These are phyloP conservation scores for Umbilicaria muhlenbergii DNA, from an alignment of 495 filamentous ascomycete genomes.

Conservation along the genomic window DNA sequence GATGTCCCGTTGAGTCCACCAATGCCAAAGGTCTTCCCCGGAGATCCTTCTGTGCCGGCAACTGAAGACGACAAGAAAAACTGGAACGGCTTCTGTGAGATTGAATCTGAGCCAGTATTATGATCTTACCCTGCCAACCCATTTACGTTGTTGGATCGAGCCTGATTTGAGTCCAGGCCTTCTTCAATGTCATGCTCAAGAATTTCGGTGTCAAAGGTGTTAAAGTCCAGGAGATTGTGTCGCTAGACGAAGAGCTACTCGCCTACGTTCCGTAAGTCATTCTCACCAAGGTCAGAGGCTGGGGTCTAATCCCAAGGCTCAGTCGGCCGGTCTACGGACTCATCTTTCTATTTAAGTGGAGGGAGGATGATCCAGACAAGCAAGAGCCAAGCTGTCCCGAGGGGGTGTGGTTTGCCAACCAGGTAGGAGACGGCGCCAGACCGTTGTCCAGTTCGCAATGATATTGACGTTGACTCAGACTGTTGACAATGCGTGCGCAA, in stretches of 20 bases:
- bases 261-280: slow-evolving; percentile 42
- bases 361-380: slow-evolving; percentile 40
- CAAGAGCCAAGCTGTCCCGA: slow-evolving; percentile 45
- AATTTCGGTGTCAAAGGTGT: slow-evolving; percentile 61
- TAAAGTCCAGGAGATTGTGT: slow-evolving; percentile 65
- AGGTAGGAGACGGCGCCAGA: slow-evolving; percentile 31
- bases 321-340: slow-evolving; percentile 65
- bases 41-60: slow-evolving; percentile 22
- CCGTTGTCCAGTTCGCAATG: background rate
- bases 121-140: background rate
- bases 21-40: slow-evolving; percentile 5
- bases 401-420: slow-evolving; percentile 87
- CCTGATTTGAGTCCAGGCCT: slow-evolving; percentile 31
- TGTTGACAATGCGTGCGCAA: slow-evolving; percentile 69
- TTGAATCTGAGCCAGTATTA: slow-evolving; percentile 77
- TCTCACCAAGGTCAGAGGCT: background rate
- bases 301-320: background rate
- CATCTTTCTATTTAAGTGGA: slow-evolving; percentile 68
- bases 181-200: slow-evolving; percentile 72
- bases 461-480: slow-evolving; percentile 32
- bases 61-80: slow-evolving; percentile 25
- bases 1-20: background rate
- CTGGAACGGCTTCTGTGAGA: slow-evolving; percentile 73
- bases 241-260: slow-evolving; percentile 53
- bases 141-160: background rate